A percentile compares a stretch with the other conserved stretches of the same genome.
These are phyloP conservation scores for Laetiporus sulphureus DNA, from an alignment of 1,284 basidiomycete species.

Conservation along the genomic window DNA sequence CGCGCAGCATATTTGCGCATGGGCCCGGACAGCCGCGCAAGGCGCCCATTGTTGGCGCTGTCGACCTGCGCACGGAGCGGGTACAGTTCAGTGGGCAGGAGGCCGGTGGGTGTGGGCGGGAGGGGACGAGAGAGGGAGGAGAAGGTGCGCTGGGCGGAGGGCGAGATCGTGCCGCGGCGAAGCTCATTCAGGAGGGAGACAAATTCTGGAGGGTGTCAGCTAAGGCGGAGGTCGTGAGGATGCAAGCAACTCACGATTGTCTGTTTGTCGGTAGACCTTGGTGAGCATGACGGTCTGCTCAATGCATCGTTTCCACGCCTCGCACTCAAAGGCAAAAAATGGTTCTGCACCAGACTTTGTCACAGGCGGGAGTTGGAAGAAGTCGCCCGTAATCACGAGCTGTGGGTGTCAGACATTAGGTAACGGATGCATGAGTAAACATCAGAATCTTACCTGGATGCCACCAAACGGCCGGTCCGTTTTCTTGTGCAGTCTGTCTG, in stretches of 20 bases:
- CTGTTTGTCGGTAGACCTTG: slow-evolving; percentile 81
- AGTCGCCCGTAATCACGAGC: slow-evolving; percentile 91
- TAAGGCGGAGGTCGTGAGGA: not conserved
- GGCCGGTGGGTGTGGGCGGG: slow-evolving; percentile 32
- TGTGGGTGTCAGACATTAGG: slow-evolving; percentile 17
- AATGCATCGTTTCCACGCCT: slow-evolving; percentile 77
- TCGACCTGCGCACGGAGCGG: slow-evolving; percentile 65
- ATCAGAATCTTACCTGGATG: slow-evolving; percentile 61
- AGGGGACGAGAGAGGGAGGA: slow-evolving; percentile 35
- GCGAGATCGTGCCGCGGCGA: slow-evolving; percentile 60
- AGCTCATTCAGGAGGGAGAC: slow-evolving; percentile 90
- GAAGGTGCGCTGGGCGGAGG: slow-evolving; percentile 41
- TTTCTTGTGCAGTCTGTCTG: slow-evolving; percentile 42
- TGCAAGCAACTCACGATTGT: slow-evolving; percentile 25
- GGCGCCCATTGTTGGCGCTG: slow-evolving; percentile 30
- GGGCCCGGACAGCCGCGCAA: slow-evolving; percentile 18
- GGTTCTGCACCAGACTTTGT: slow-evolving; percentile 38
- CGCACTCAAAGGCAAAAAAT: slow-evolving; percentile 86
- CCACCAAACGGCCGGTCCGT: slow-evolving; percentile 82
- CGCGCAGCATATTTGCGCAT: slow-evolving; percentile 29
- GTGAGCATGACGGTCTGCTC: slow-evolving; percentile 79
- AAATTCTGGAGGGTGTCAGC: slow-evolving; percentile 48
- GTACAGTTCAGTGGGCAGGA: slow-evolving; percentile 57
- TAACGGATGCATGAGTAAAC: not conserved
- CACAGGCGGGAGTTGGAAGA: slow-evolving; percentile 96